These are phyloP conservation scores for Spizellomyces sp. DNA, from an alignment of 192 early-diverging fungal genomes.

Conservation along the genomic window DNA sequence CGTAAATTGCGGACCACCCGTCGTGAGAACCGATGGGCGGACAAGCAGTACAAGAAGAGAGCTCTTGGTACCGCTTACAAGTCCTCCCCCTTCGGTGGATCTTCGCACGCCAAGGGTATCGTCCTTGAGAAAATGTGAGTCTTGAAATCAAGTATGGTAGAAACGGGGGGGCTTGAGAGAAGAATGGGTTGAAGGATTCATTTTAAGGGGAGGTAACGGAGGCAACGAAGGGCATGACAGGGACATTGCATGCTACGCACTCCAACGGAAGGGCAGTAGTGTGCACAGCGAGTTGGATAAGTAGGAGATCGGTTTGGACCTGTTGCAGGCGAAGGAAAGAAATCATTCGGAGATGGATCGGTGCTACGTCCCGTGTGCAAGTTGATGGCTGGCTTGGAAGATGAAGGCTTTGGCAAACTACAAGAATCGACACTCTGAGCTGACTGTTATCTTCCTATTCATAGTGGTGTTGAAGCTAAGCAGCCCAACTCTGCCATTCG, in stretches of 20 bases:
- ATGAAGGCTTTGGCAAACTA: too few relatives aligned
- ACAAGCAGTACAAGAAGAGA: conserved; percentile 98
- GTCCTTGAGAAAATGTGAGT: conserved; percentile 99
- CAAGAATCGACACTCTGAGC: too few relatives aligned
- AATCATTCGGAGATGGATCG: too few relatives aligned
- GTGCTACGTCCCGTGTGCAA: too few relatives aligned
- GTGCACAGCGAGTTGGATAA: too few relatives aligned
- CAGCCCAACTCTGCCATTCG: conserved; percentile 99
- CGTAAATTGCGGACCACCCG: conserved; percentile 98
- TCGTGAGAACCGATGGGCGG: conserved; percentile 98
- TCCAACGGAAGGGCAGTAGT: too few relatives aligned
- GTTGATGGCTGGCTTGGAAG: too few relatives aligned
- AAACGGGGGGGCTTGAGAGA: not conserved
- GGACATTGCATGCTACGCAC: too few relatives aligned
- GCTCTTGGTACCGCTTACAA: conserved; percentile 98
- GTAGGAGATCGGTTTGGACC: too few relatives aligned
- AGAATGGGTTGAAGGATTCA: not conserved
- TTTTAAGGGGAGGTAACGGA: too few relatives aligned
- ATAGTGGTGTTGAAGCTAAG: conserved; percentile 99
- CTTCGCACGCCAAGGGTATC: conserved; percentile 99
- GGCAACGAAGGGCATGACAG: too few relatives aligned
- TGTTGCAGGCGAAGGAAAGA: too few relatives aligned
- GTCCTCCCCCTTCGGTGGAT: conserved; percentile 98
- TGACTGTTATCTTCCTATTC: conserved; percentile 9
- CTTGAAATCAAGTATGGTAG: conserved; percentile 1